Percentiles rank a stretch among this genome's conserved stretches.
These are phyloP conservation scores for Fusarium tupiense DNA, from an alignment of 2,329 filamentous ascomycete species.

Conservation along the genomic window DNA sequence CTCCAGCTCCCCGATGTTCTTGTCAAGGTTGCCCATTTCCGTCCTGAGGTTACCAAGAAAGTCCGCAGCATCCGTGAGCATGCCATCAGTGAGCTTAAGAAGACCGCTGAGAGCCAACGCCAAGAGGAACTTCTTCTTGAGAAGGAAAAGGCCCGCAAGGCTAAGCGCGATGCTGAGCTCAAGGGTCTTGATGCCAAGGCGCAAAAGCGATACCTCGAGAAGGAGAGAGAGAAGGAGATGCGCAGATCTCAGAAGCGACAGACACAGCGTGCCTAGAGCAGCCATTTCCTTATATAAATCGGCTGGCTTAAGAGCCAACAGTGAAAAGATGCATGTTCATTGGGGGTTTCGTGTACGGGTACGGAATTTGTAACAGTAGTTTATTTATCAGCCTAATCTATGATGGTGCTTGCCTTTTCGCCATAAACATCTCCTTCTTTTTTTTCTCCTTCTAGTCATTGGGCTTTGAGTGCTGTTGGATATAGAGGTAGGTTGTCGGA, in stretches of 20 bases:
- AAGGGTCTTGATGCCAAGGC: constrained; percentile 81
- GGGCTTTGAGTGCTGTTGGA: neutral
- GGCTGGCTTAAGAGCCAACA: neutral
- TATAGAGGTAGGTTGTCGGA: neutral
- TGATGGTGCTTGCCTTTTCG: constrained; percentile 5
- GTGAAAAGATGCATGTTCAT: constrained; percentile 8
- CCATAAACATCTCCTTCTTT: neutral
- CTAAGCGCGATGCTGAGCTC: constrained; percentile 86
- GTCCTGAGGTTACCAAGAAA: constrained; percentile 88
- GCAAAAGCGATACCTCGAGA: constrained; percentile 86
- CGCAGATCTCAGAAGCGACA: constrained; percentile 65
- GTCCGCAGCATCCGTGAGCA: constrained; percentile 83
- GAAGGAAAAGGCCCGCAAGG: constrained; percentile 82
- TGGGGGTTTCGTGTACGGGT: constrained; percentile 22
- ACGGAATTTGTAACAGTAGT: constrained; percentile 33
- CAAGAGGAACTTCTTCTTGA: constrained; percentile 79
- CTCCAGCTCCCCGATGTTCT: constrained; percentile 86
- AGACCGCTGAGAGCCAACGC: constrained; percentile 80
- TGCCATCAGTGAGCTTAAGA: constrained; percentile 81
- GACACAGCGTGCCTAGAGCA: constrained; percentile 59
- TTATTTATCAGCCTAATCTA: constrained; percentile 30
- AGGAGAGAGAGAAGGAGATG: constrained; percentile 79
- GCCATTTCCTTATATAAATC: neutral
- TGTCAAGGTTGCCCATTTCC: constrained; percentile 81
- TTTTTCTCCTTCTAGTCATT: neutral